These are phyloP conservation scores for Musa troglodytarum DNA, from an alignment of 176 grass and related monocot genomes.

Conservation along the genomic window DNA sequence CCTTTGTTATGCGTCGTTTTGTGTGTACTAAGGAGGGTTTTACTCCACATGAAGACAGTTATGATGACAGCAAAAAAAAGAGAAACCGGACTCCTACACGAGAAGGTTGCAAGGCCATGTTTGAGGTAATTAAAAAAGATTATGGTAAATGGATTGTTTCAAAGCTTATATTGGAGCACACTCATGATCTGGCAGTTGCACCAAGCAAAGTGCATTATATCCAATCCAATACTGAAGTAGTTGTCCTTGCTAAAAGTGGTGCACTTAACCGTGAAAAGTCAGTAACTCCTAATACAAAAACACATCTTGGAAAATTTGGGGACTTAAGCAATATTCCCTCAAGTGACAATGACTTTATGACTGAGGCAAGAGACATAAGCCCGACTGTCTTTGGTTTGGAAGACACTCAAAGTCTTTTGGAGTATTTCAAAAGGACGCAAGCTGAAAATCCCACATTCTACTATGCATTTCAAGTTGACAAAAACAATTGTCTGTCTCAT, in stretches of 20 bases:
- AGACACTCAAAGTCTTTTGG: slow-evolving; percentile 51
- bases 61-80: slow-evolving; percentile 48
- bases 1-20: slow-evolving; percentile 60
- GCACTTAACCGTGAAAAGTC: slow-evolving; percentile 31
- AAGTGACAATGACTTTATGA: slow-evolving; percentile 23
- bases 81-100: slow-evolving; percentile 37
- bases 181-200: slow-evolving; percentile 51
- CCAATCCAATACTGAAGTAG: slow-evolving; percentile 54
- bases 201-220: slow-evolving; percentile 66
- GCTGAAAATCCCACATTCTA: slow-evolving; percentile 51
- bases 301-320: slow-evolving; percentile 20
- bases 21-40: slow-evolving; percentile 62
- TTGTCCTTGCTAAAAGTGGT: slow-evolving; percentile 57
- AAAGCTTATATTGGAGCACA: slow-evolving; percentile 54
- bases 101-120: slow-evolving; percentile 66
- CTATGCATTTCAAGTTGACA: slow-evolving; percentile 57
- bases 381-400: slow-evolving; percentile 19
- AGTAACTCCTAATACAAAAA: slow-evolving; percentile 16
- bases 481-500: slow-evolving; percentile 53
- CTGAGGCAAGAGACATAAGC: slow-evolving; percentile 13
- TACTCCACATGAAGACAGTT: slow-evolving; percentile 42
- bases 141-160: slow-evolving; percentile 58
- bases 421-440: slow-evolving; percentile 57
- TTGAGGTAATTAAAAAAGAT: slow-evolving; percentile 61
- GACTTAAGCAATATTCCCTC: slow-evolving; percentile 15